Conservation (phyloP, 768 basidiomycete species). For the Agaricus sinodeliciosus region DNA sequence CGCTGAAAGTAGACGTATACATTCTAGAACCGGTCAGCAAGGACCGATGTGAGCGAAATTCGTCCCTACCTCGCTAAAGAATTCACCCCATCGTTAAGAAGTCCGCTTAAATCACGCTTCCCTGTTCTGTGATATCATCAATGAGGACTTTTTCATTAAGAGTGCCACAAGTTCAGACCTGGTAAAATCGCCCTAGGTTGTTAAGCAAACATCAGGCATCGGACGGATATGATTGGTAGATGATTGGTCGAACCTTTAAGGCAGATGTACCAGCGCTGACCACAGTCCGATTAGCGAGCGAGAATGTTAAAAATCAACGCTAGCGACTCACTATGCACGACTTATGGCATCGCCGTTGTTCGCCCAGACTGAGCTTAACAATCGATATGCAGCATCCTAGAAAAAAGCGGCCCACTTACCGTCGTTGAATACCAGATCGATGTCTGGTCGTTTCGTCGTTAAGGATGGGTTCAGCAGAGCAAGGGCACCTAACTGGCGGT, state of each 20-base stretch:
- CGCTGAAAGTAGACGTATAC: slow-evolving; percentile 85
- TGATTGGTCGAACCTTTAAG: slow-evolving; percentile 59
- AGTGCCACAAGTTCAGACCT: slow-evolving; percentile 39
- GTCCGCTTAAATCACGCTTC: slow-evolving; percentile 86
- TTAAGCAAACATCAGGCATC: not conserved
- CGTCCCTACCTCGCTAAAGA: slow-evolving; percentile 66
- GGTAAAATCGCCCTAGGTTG: slow-evolving; percentile 74
- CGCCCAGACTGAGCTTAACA: slow-evolving; percentile 72
- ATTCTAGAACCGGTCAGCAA: slow-evolving; percentile 38
- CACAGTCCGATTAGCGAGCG: slow-evolving; percentile 4
- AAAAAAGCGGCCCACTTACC: slow-evolving; percentile 30
- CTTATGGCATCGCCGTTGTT: slow-evolving; percentile 97
- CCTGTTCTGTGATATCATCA: slow-evolving; percentile 58
- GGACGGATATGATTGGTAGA: slow-evolving; percentile 1
- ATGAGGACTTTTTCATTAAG: not conserved
- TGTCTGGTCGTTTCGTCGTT: slow-evolving; percentile 50
- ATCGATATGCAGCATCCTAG: not conserved
- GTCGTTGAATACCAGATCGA: slow-evolving; percentile 75
- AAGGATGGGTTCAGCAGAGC: slow-evolving; percentile 52
- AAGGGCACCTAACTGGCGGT: slow-evolving; percentile 65
- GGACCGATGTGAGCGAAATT: not conserved
- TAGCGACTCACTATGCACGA: slow-evolving; percentile 63
- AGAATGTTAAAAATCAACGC: not conserved
- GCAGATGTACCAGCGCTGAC: slow-evolving; percentile 93
- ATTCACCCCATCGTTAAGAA: slow-evolving; percentile 95